phyloP scores from a whole-genome alignment of 176 grass and related monocot genomes.

The Rhynchospora breviuscula region DNA sequence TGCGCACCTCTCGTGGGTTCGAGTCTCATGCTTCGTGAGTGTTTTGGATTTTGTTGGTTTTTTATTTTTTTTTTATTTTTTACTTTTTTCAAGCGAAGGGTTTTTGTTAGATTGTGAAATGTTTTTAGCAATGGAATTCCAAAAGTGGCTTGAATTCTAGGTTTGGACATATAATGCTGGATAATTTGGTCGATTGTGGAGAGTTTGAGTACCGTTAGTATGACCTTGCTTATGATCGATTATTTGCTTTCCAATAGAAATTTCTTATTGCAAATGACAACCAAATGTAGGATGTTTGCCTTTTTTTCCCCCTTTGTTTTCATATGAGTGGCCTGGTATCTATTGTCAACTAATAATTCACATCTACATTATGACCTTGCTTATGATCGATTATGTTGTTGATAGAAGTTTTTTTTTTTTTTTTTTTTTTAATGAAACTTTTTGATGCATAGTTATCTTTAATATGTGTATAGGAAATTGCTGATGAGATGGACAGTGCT shows the following conservation, averaged over 20 bases:
- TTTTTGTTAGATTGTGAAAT: not conserved
- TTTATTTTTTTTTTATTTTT: not conserved
- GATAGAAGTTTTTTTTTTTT: not conserved
- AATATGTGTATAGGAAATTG: slow-evolving; percentile 51
- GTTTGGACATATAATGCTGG: not conserved
- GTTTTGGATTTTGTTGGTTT: not conserved
- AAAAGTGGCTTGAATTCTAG: not conserved
- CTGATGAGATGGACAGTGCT: slow-evolving; percentile 86
- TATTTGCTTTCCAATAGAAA: not conserved
- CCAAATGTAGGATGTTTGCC: not conserved
- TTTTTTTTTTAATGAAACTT: not conserved
- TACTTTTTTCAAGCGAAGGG: not conserved
- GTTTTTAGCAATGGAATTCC: not conserved
- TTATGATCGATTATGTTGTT: no score
- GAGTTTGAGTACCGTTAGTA: no score
- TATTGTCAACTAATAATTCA: not conserved
- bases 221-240: not conserved
- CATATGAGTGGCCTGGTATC: not conserved
- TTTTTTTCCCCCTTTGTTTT: not conserved
- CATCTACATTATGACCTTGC: not conserved
- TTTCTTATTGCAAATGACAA: not conserved
- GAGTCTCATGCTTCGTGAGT: slow-evolving; percentile 62
- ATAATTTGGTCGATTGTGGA: not conserved
- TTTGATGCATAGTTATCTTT: slow-evolving; percentile 6
- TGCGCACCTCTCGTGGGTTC: slow-evolving; percentile 65